Conservation (phyloP, 2,329 filamentous ascomycete genomes). For the Colletotrichum tabaci region DNA sequence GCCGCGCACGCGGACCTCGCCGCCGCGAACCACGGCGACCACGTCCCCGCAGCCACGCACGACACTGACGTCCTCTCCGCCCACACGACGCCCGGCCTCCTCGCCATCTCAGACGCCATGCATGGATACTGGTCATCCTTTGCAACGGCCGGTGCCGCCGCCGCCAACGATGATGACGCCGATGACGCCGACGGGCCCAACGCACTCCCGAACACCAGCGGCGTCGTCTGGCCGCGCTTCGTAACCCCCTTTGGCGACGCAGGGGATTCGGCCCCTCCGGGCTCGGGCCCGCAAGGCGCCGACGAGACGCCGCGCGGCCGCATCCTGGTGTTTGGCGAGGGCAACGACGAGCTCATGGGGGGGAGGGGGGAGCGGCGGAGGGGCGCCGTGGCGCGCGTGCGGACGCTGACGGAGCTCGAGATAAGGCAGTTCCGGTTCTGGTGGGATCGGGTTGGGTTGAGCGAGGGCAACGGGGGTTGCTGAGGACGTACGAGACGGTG, state of each 20-base stretch:
- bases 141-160: constrained; percentile 36
- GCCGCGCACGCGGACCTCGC: constrained; percentile 61
- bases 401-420: constrained; percentile 60
- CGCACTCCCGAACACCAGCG: constrained; percentile 32
- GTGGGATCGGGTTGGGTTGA: constrained; percentile 68
- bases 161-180: too few species aligned
- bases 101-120: constrained; percentile 53
- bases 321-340: constrained; percentile 71
- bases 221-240: constrained; percentile 60
- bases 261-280: constrained; percentile 20
- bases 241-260: constrained; percentile 54
- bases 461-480: constrained; percentile 57
- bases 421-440: constrained; percentile 70
- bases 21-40: constrained; percentile 64
- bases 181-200: constrained; percentile 30
- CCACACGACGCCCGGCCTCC: constrained; percentile 60
- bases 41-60: constrained; percentile 60
- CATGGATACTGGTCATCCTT: constrained; percentile 59
- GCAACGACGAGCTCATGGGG: constrained; percentile 68
- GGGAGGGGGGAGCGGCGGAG: constrained; percentile 49
- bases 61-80: constrained; percentile 56
- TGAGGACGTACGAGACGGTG: background rate
- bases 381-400: constrained; percentile 62
- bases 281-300: constrained; percentile 25
- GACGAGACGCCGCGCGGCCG: constrained; percentile 47